Base-by-base conservation (phyloP, 805 yeast species). In the Wickerhamiella allomyrinae region DNA sequence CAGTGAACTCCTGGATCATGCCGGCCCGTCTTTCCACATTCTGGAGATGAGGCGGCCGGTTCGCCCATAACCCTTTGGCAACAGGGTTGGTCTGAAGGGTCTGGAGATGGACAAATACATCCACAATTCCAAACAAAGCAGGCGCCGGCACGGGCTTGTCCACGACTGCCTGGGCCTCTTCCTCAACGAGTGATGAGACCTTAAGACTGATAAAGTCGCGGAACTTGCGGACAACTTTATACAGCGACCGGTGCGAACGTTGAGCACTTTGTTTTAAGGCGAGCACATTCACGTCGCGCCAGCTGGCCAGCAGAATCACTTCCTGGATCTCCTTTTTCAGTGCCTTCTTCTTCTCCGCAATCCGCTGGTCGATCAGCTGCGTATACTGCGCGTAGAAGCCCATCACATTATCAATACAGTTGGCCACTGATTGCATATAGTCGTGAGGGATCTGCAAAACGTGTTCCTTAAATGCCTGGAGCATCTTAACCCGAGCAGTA, bases 261-360 rank as follows among this genome's bases (percentile, higher is more conserved):
- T 85, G 76, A 5, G 98, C 91, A 60, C 95, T 84, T 60, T 87
- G 96, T 51, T 84, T 86, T 53, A 91, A 68, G 0, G 98, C 95
- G 55, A 82, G 93, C 35, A 86, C 74, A 54, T 91, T 93, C 10
- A 86, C 87, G 62, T 91, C 99, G 52, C 87, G 86, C 97, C 97
- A 93, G 54, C 95, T 83, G 1, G 98, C 96, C 13, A 91, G 67
- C 36, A 84, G 62, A 34, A 91, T 85, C 3, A 86, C 78, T 44
- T 91, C 98, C 27, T 76, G 69, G 9, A 91, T 73, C 39, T 85
- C 85, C 55, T 87, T 89, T 45, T 78, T 84, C 27, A 89, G 62
- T 2, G 61, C 58, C 52, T 70, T 74, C 57, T 69, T 76, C 1
- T 69, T 68, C 1, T 55, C 54, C 0, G 50, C 52, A 8, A 86